Percentiles rank a stretch among this genome's conserved stretches.
Conservation (phyloP, 495 filamentous ascomycete species). For the Annulohypoxylon nitens region DNA sequence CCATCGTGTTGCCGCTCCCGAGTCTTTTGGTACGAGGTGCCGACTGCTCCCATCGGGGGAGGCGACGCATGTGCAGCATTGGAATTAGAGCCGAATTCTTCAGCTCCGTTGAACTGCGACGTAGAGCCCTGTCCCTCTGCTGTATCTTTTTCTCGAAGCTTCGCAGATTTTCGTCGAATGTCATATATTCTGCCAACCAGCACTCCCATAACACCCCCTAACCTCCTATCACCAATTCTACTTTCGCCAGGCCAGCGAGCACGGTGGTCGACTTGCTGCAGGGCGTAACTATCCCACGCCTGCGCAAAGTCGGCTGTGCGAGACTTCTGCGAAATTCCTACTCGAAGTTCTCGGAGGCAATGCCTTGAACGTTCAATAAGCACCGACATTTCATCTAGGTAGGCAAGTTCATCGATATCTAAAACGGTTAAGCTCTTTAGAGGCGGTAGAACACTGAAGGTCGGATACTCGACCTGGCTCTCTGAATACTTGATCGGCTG, state of each 20-base stretch:
- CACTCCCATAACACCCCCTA: slow-evolving; percentile 82
- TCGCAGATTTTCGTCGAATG: slow-evolving; percentile 55
- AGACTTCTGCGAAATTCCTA: slow-evolving; percentile 79
- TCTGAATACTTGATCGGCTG: slow-evolving; percentile 55
- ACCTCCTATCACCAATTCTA: slow-evolving; percentile 59
- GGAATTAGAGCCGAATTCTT: slow-evolving; percentile 34
- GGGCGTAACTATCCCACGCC: slow-evolving; percentile 68
- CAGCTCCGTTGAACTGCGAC: slow-evolving; percentile 30
- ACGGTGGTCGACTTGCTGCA: slow-evolving; percentile 70
- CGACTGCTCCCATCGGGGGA: background rate
- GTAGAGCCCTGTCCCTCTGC: slow-evolving; percentile 13
- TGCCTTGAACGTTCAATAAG: slow-evolving; percentile 80
- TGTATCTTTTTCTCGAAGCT: slow-evolving; percentile 21
- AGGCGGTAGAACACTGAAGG: slow-evolving; percentile 85
- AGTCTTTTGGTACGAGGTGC: slow-evolving; percentile 23
- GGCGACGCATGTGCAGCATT: slow-evolving; percentile 2
- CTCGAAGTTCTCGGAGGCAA: slow-evolving; percentile 78
- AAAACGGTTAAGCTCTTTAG: slow-evolving; percentile 85
- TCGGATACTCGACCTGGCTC: slow-evolving; percentile 79
- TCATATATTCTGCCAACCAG: slow-evolving; percentile 75
- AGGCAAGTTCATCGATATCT: slow-evolving; percentile 88
- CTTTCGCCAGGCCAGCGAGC: slow-evolving; percentile 65
- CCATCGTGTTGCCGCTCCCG: slow-evolving; percentile 7
- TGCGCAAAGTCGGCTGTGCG: slow-evolving; percentile 69
- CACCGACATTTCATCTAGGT: slow-evolving; percentile 89